Base-by-base conservation (phyloP, 352 stramenopile genomes). In the Phytophthora crassamura region DNA sequence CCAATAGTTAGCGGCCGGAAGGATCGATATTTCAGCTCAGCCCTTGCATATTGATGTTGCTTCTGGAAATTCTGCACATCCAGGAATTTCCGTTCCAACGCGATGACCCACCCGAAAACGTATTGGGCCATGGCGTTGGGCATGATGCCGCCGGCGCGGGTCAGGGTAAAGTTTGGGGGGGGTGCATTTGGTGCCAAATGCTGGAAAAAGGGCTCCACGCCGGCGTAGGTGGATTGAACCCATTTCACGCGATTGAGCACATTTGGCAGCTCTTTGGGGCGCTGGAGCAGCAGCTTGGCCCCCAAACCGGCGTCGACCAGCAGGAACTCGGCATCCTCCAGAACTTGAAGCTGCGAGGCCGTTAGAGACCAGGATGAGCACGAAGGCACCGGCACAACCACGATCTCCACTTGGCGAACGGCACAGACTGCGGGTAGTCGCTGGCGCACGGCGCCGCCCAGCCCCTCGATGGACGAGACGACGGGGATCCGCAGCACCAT, bases 211-310 rank as follows among this genome's bases (percentile, higher is more conserved):
- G 67, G 59, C 22, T 87, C 78, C 2, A 87, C 60, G 14, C 78
- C 78, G 0, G 76, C 78, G 50, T 75, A 87, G 0, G 76, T 87
- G 51, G 73, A 78, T 38, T 87, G 78, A 1, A 85, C 45, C 78
- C 78, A 87, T 59, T 82, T 48, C 14, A 87, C 64, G 4, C 67
- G 56, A 5, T 11, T 39, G 46, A 82, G 22, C 15, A 81, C 45
- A 11, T 70, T 58, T 34, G 49, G 39, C 15, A 52, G 18, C 5
- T 53, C 43, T 20, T 47, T 41, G 58, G 3, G 30, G 43, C 47
- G 45, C 15, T 66, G 45, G 15, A 82, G 47, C 7, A 87, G 46
- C 20, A 81, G 42, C 9, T 62, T 53, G 3, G 69, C 59, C n/a
- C 65, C 60, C 10, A 73, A n/a, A 22, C 45, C 42, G 5, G 77